phyloP scores from a whole-genome alignment of 768 basidiomycete species.

The Lentinula edodes region DNA sequence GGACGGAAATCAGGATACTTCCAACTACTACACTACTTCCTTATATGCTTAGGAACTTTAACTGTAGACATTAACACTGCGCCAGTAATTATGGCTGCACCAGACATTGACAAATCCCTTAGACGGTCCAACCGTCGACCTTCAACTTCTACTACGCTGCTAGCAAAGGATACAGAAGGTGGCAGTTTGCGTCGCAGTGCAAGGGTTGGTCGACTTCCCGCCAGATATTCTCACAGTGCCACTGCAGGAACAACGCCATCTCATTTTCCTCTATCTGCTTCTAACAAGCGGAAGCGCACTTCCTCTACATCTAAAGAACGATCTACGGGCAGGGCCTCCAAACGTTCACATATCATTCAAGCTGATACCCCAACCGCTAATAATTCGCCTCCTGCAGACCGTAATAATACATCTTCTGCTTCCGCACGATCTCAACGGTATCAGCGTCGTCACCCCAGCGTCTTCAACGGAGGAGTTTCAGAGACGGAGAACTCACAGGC shows the following conservation, averaged over 20 bases:
- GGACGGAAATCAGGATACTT: not conserved
- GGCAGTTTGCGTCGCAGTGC: not conserved
- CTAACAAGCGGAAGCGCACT: constrained; percentile 4
- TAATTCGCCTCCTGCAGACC: no score
- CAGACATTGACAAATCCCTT: not conserved
- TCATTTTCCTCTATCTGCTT: not conserved
- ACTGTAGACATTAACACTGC: not conserved
- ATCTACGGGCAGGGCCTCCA: not conserved
- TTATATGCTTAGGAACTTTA: not conserved
- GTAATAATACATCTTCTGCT: not conserved
- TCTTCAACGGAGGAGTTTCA: not conserved
- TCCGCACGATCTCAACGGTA: not conserved
- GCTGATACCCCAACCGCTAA: not conserved
- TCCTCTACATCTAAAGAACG: not conserved
- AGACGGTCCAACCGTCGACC: not conserved
- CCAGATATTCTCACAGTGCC: not conserved
- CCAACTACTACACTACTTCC: no score
- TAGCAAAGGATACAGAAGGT: not conserved
- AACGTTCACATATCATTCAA: not conserved
- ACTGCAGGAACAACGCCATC: not conserved
- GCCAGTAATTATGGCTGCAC: not conserved
- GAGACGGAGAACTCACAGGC: not conserved
- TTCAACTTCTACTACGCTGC: not conserved
- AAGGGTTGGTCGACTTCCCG: not conserved
- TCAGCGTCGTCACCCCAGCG: constrained; percentile 1